A percentile compares a stretch with the other conserved stretches of the same genome.
These are phyloP conservation scores for Lactarius vividus DNA, from an alignment of 768 basidiomycete genomes.

Conservation along the genomic window DNA sequence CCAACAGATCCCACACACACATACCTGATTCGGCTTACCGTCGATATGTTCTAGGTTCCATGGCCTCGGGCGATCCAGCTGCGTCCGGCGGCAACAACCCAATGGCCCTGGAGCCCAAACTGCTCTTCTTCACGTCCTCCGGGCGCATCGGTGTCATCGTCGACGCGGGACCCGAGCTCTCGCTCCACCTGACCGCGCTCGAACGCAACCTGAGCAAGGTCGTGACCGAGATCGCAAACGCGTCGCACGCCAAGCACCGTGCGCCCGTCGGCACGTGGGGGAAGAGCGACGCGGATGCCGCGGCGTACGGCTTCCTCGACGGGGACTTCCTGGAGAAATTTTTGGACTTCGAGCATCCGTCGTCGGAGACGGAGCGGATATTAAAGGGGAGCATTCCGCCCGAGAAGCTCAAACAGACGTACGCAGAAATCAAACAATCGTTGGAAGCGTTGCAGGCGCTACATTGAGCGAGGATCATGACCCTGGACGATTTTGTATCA, in stretches of 20 bases:
- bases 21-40: neutral
- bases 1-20: neutral
- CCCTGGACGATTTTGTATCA: neutral
- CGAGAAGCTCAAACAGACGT: conserved; percentile 51
- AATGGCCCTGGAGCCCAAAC: conserved; percentile 46
- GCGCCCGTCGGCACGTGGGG: conserved; percentile 59
- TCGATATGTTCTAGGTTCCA: conserved; percentile 44
- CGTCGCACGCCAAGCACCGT: conserved; percentile 65
- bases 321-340: conserved; percentile 81
- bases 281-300: conserved; percentile 52
- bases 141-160: conserved; percentile 76
- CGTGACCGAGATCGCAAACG: conserved; percentile 51
- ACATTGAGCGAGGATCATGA: conserved; percentile 33
- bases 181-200: conserved; percentile 61
- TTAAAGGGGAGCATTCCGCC: conserved; percentile 56
- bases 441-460: conserved; percentile 45
- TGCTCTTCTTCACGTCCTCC: conserved; percentile 73
- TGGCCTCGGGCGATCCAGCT: conserved; percentile 47
- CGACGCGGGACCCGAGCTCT: conserved; percentile 53
- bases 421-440: conserved; percentile 40
- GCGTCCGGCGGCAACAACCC: conserved; percentile 35
- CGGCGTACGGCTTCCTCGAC: conserved; percentile 78
- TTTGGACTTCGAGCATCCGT: conserved; percentile 42
- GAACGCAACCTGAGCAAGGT: conserved; percentile 69
- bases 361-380: conserved; percentile 48